Percentiles rank a stretch among this genome's conserved stretches.
These are phyloP conservation scores for Vitellaria paradoxa DNA, from an alignment of 179 eudicot genomes.

Conservation along the genomic window DNA sequence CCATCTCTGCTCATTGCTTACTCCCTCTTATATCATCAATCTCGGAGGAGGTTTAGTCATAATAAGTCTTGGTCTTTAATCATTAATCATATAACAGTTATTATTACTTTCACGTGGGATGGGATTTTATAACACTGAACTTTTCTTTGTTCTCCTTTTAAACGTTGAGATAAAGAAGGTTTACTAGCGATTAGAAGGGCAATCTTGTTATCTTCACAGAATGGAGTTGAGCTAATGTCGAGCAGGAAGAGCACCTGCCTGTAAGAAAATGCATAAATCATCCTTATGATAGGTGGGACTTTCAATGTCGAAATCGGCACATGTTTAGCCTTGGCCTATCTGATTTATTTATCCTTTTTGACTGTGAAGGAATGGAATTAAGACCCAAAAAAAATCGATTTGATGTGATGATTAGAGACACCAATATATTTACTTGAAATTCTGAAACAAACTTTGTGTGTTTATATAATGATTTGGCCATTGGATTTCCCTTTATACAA, in stretches of 20 bases:
- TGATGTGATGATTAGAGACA: not conserved
- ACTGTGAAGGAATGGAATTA: not conserved
- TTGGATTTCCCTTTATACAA: not conserved
- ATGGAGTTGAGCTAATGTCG: not conserved
- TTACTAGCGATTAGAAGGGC: not conserved
- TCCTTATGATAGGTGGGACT: not conserved
- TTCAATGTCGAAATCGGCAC: no score
- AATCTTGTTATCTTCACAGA: not conserved
- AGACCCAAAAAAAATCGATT: not conserved
- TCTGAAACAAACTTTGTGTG: not conserved
- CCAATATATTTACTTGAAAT: not conserved
- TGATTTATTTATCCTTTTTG: not conserved
- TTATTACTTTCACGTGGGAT: not conserved
- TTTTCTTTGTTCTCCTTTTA: not conserved
- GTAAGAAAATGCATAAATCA: not conserved
- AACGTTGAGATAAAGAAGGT: not conserved
- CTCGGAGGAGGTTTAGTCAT: not conserved
- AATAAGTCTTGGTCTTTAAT: not conserved
- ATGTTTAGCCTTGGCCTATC: not conserved
- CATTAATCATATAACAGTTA: not conserved
- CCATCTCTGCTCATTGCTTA: not conserved
- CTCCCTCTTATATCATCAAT: not conserved
- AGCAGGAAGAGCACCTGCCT: constrained; percentile 1
- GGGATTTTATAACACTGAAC: not conserved
- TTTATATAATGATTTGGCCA: not conserved